Percentiles rank a stretch among this genome's conserved stretches.
Conservation (phyloP, 2,329 filamentous ascomycete genomes). For the Alternaria longipes region DNA sequence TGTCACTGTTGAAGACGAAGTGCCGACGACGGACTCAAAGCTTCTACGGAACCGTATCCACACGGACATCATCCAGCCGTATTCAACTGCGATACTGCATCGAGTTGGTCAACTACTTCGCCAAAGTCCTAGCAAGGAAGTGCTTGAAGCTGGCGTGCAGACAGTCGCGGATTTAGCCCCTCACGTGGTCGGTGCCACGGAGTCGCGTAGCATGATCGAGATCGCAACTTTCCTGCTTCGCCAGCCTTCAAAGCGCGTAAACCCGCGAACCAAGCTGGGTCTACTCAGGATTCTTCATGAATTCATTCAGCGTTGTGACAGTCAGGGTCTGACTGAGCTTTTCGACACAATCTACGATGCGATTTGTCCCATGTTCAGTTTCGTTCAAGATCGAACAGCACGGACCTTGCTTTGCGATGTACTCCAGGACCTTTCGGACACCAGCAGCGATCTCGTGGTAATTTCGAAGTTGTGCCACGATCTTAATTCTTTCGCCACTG, state of each 20-base stretch:
- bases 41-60: constrained; percentile 59
- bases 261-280: constrained; percentile 81
- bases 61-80: constrained; percentile 65
- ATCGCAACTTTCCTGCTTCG: constrained; percentile 83
- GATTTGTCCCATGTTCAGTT: constrained; percentile 83
- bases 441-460: constrained; percentile 67
- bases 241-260: constrained; percentile 85
- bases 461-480: constrained; percentile 77
- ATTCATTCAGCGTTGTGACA: constrained; percentile 74
- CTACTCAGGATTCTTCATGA: constrained; percentile 82
- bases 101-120: constrained; percentile 63
- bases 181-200: constrained; percentile 56
- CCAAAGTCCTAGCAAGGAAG: constrained; percentile 71
- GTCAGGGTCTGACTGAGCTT: constrained; percentile 65
- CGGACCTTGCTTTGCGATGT: constrained; percentile 78
- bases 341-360: constrained; percentile 75
- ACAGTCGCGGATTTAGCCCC: constrained; percentile 74
- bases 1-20: constrained; percentile 20
- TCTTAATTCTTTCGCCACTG: constrained; percentile 79
- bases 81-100: constrained; percentile 72
- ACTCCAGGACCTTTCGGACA: constrained; percentile 73
- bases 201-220: constrained; percentile 79
- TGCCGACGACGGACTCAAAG: constrained; percentile 58
- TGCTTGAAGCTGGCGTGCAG: constrained; percentile 81
- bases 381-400: constrained; percentile 84